These are phyloP conservation scores for Pleurotus tuoliensis DNA, from an alignment of 768 basidiomycete species.

Conservation along the genomic window DNA sequence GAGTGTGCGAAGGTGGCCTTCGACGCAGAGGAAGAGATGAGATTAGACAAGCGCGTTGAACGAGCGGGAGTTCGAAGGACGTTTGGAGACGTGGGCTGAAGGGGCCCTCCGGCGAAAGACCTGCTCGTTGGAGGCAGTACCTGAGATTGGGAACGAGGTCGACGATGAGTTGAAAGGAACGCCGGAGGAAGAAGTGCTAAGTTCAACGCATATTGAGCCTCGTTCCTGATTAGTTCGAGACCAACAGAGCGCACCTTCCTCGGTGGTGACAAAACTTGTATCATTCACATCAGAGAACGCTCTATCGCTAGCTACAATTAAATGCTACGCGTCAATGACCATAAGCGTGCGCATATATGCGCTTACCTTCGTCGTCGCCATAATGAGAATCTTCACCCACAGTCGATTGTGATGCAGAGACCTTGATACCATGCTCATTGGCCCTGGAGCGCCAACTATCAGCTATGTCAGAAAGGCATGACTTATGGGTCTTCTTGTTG, in stretches of 20 bases:
- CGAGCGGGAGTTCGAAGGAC: slow-evolving; percentile 24
- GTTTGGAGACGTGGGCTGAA: slow-evolving; percentile 32
- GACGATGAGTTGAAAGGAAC: slow-evolving; percentile 47
- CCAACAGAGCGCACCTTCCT: slow-evolving; percentile 39
- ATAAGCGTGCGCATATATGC: slow-evolving; percentile 25
- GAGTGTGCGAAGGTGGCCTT: slow-evolving; percentile 4
- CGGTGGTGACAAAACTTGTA: slow-evolving; percentile 39
- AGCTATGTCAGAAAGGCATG: slow-evolving; percentile 54
- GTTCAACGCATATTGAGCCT: neutral
- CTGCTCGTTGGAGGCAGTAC: slow-evolving; percentile 28
- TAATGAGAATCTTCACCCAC: slow-evolving; percentile 46
- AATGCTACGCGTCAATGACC: neutral
- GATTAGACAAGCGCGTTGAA: slow-evolving; percentile 26
- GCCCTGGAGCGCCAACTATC: slow-evolving; percentile 72
- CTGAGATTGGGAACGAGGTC: slow-evolving; percentile 59
- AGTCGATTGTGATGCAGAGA: slow-evolving; percentile 36
- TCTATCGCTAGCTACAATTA: slow-evolving; percentile 41
- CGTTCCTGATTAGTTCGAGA: slow-evolving; percentile 26
- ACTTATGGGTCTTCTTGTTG: slow-evolving; percentile 27
- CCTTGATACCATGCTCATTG: slow-evolving; percentile 68
- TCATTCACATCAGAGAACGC: slow-evolving; percentile 47
- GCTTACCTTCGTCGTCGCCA: slow-evolving; percentile 43
- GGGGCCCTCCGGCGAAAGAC: slow-evolving; percentile 19
- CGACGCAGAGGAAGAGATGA: slow-evolving; percentile 18
- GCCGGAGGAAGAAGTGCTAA: slow-evolving; percentile 49